phyloP scores from a whole-genome alignment of 2,329 filamentous ascomycete species.

The Fusarium pininemorale region DNA sequence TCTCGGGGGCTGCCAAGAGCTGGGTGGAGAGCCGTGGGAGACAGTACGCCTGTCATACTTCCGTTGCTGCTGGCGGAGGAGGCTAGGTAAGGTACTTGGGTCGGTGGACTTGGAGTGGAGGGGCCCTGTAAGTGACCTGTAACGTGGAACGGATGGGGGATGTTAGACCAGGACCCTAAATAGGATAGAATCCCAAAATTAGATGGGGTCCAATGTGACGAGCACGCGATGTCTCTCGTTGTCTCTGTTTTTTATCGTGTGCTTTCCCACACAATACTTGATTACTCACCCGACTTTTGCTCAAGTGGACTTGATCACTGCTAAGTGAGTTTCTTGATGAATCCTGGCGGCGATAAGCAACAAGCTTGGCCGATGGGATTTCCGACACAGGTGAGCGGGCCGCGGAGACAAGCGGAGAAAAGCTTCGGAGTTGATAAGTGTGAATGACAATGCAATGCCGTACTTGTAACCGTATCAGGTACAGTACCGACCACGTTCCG shows the following conservation, averaged over 20 bases:
- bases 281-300: neutral
- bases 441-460: conserved; percentile 24
- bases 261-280: conserved; percentile 20
- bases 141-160: neutral
- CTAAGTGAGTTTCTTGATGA: neutral
- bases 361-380: conserved; percentile 19
- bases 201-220: conserved; percentile 7
- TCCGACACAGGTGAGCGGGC: conserved; percentile 25
- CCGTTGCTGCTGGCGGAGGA: conserved; percentile 32
- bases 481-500: conserved; percentile 7
- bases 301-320: neutral
- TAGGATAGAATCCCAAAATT: conserved; percentile 16
- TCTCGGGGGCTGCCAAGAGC: conserved; percentile 52
- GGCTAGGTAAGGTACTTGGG: neutral
- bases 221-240: conserved; percentile 34
- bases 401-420: conserved; percentile 39
- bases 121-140: neutral
- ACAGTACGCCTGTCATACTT: conserved; percentile 46
- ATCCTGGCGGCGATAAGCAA: conserved; percentile 15
- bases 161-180: conserved; percentile 12
- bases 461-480: conserved; percentile 25
- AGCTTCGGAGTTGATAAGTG: conserved; percentile 31
- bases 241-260: conserved; percentile 22
- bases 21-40: conserved; percentile 62
- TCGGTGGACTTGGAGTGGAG: conserved; percentile 14